Percentiles rank a stretch among this genome's conserved stretches.
phyloP scores from a whole-genome alignment of 2,329 filamentous ascomycete genomes.

The Diaporthe sp. region DNA sequence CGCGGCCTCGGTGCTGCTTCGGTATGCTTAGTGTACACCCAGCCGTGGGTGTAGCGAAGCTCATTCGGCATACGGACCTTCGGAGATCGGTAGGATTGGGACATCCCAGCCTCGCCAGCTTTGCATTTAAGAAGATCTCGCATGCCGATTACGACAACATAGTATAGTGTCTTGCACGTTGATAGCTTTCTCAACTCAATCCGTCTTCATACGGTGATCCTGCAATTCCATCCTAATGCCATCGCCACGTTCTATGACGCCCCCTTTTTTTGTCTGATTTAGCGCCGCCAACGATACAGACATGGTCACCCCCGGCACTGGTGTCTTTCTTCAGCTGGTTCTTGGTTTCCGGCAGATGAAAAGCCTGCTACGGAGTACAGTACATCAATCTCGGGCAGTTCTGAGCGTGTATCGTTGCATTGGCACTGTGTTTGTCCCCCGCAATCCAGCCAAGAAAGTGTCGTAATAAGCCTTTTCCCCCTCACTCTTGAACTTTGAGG shows the following conservation, averaged over 20 bases:
- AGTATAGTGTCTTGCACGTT: neutral
- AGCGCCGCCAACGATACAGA: neutral
- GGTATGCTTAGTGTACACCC: neutral
- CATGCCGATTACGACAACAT: neutral
- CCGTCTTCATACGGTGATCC: neutral
- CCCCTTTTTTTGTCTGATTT: neutral
- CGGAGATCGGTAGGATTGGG: conserved; percentile 5
- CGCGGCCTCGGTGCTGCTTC: conserved; percentile 12
- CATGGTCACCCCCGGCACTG: neutral
- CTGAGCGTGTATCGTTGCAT: neutral
- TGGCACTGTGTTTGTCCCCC: conserved; percentile 4
- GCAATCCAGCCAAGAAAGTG: neutral
- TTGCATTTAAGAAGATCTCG: neutral
- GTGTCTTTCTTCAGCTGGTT: neutral
- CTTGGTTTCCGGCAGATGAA: neutral
- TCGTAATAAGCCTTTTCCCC: neutral
- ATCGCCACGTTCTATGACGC: neutral
- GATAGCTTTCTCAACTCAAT: neutral
- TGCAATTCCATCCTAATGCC: neutral
- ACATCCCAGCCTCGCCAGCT: too few species aligned
- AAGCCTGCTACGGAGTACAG: neutral
- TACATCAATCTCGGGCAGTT: neutral
- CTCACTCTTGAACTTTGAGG: neutral
- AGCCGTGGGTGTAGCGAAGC: neutral
- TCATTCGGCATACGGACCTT: neutral